Evolutionary conservation across 2,329 filamentous ascomycete genomes (phyloP), one percentile per base, ranked within the genome.

Genomic region (Colletotrichum incanum): DNA sequence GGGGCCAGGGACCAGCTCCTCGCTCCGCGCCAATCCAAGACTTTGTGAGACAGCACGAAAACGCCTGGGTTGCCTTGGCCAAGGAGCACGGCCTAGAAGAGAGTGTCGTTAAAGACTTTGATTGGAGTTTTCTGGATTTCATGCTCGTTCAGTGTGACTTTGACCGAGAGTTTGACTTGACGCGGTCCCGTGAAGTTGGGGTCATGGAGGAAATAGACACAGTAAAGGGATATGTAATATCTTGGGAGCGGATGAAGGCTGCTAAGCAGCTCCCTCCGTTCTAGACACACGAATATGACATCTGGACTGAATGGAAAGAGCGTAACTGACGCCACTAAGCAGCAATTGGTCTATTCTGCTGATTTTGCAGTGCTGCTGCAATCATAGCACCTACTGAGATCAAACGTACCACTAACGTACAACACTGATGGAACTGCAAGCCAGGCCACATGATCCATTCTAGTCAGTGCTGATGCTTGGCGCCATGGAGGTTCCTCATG

Each of bases 131-230:
- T 8, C 14, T 60, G 3, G 68, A 73, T 11, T 70, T 74, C 18
- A 76, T 75, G 73, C 3, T 75, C 20, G 71, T 73, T 1, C 28
- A 76, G 8, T 75, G 67, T 26, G 74, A 75, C 52, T 76, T 76
- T 67, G 71, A 76, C n/a, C 55, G 75, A 16, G 61, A 75, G 52
- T 73, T 72, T n/a, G 74, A 76, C 39, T 52, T 76, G 37, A 67
- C 71, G 39, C 14, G 55, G 18, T 45, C 31, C 16, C 67, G 47
- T n/a, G 59, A 60, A 16, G 73, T 75, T 6, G 74, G 75, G 7
- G 75, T 76, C 34, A 7, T 7, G 7, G 73, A 76, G 56, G 49
- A 64, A 41, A 67, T 71, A 6, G 74, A 73, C 18, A 76, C 74
- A 2, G 65, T 67, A 5, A 23, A 74, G 26, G 65, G 65, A 2